These are phyloP conservation scores for Rhododendron ferrugineum DNA, from an alignment of 148 eudicot genomes.

Conservation along the genomic window DNA sequence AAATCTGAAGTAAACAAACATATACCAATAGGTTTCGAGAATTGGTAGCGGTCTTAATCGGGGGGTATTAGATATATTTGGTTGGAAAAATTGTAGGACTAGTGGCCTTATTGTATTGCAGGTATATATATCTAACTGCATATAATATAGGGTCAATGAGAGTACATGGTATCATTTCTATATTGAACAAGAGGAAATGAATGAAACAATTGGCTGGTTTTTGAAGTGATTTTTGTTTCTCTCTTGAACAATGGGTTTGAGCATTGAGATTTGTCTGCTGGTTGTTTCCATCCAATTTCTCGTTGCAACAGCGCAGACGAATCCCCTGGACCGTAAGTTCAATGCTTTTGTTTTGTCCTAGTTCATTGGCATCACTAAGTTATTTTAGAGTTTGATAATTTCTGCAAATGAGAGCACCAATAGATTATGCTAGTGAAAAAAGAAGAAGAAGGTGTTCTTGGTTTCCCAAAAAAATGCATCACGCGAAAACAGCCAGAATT, in stretches of 20 bases:
- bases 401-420: neutral
- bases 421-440: neutral
- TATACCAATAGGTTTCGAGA: neutral
- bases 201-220: neutral
- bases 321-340: constrained; percentile 50
- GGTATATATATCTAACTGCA: neutral
- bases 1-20: neutral
- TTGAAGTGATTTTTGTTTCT: neutral
- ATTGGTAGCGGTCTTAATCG: neutral
- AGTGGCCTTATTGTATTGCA: neutral
- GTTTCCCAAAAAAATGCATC: neutral
- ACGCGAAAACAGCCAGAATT: neutral
- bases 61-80: neutral
- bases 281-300: constrained; percentile 25
- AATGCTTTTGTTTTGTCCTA: neutral
- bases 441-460: neutral
- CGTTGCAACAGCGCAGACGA: constrained; percentile 22
- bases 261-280: constrained; percentile 2
- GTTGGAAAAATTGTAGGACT: neutral
- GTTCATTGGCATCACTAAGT: neutral
- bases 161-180: neutral
- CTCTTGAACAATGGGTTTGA: constrained; percentile 21
- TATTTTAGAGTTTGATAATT: neutral
- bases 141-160: neutral
- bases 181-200: neutral